Conservation (phyloP, 306 rosid genomes). For the Fagus crenata region DNA sequence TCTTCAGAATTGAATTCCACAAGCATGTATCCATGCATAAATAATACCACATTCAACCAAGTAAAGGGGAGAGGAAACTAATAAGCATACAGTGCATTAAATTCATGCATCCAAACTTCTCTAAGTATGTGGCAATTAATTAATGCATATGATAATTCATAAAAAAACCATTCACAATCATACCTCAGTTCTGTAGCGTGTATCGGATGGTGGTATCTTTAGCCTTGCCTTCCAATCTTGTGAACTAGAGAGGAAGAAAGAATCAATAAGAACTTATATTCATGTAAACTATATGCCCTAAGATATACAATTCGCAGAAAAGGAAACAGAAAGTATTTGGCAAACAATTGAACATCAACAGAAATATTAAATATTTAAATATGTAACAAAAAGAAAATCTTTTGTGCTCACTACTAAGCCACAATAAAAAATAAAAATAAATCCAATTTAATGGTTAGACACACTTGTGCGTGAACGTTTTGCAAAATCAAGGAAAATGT, state of each 20-base stretch:
- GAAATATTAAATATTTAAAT: neutral
- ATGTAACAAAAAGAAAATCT: neutral
- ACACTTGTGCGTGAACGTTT: neutral
- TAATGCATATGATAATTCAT: constrained; percentile 20
- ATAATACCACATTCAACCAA: neutral
- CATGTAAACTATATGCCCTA: neutral
- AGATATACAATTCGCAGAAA: neutral
- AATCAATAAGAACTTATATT: neutral
- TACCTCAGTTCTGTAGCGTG: constrained; percentile 97
- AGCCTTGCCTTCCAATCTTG: constrained; percentile 98
- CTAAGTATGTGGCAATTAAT: neutral
- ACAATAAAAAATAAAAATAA: neutral
- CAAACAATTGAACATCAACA: constrained; percentile 2
- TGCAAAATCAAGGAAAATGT: neutral
- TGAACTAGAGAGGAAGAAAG: constrained; percentile 47
- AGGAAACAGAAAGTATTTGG: neutral
- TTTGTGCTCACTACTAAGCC: neutral
- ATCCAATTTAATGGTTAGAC: neutral
- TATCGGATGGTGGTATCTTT: constrained; percentile 82
- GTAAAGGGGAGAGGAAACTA: neutral
- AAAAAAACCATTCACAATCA: neutral
- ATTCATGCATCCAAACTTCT: constrained; percentile 2
- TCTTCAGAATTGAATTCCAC: neutral
- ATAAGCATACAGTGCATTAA: neutral
- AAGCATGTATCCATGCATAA: neutral